A percentile compares a stretch with the other conserved stretches of the same genome.
Evolutionary conservation across 2,329 filamentous ascomycete species (phyloP).

Genomic region (Erysiphe pulchra): DNA sequence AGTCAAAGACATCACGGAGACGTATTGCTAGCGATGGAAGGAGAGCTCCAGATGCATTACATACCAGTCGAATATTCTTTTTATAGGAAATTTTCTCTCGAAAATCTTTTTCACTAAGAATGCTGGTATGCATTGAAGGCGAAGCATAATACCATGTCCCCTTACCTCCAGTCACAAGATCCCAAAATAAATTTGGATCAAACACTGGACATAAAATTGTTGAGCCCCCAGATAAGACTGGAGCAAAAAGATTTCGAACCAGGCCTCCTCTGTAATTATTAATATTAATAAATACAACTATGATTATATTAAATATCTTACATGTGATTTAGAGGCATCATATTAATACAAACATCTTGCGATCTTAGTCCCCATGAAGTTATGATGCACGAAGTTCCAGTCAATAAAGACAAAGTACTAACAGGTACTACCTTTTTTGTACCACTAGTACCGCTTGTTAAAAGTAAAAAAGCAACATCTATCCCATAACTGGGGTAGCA

Average conservation of each 20-base stretch:
- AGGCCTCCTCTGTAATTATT: slow-evolving; percentile 18
- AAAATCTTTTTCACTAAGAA: slow-evolving; percentile 20
- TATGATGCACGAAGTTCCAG: slow-evolving; percentile 24
- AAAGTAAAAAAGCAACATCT: slow-evolving; percentile 25
- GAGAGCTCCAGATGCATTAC: slow-evolving; percentile 27
- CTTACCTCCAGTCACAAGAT: slow-evolving; percentile 20
- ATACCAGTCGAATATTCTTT: slow-evolving; percentile 24
- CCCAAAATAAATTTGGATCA: slow-evolving; percentile 29
- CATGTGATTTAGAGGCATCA: slow-evolving; percentile 32
- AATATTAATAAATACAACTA: not conserved
- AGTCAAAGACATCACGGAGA: slow-evolving; percentile 23
- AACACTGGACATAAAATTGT: slow-evolving; percentile 27
- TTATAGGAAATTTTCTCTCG: slow-evolving; percentile 17
- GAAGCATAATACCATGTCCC: slow-evolving; percentile 33
- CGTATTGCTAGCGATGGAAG: slow-evolving; percentile 23
- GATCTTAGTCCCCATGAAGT: slow-evolving; percentile 24
- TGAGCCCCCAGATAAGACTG: slow-evolving; percentile 25
- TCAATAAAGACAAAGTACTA: slow-evolving; percentile 22
- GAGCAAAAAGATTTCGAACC: slow-evolving; percentile 27
- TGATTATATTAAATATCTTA: not conserved
- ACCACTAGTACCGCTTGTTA: slow-evolving; percentile 30
- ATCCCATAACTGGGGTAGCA: slow-evolving; percentile 17
- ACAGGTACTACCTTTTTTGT: slow-evolving; percentile 32
- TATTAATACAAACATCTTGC: slow-evolving; percentile 26
- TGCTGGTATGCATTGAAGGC: slow-evolving; percentile 28